phyloP scores from a whole-genome alignment of 208 protist species.

The Entamoeba moshkovskii region DNA sequence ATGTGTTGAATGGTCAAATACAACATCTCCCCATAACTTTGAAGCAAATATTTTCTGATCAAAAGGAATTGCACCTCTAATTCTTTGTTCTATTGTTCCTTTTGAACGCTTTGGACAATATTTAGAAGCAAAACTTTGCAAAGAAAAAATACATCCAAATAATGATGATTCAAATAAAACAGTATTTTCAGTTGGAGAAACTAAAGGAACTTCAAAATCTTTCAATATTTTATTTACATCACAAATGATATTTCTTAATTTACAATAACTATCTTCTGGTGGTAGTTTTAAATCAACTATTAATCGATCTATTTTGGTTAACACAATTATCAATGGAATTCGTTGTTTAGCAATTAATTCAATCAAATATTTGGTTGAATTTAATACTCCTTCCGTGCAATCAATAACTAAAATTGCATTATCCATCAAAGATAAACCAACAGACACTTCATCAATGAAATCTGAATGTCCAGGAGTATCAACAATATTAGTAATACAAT shows the following conservation, averaged over 20 bases:
- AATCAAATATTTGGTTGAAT: neutral
- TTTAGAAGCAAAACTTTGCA: neutral
- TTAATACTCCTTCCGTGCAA: neutral
- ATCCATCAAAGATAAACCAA: neutral
- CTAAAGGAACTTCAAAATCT: no score
- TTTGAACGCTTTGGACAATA: neutral
- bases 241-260: neutral
- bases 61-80: neutral
- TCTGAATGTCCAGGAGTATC: constrained; percentile 15
- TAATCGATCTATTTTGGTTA: constrained; percentile 12
- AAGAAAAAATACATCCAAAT: neutral
- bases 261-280: neutral
- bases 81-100: neutral
- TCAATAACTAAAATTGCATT: neutral
- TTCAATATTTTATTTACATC: neutral
- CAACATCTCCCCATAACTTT: neutral
- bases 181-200: neutral
- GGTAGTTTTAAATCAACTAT: neutral
- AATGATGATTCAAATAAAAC: neutral
- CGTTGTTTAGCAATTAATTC: neutral
- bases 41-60: neutral
- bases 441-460: neutral
- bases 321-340: neutral
- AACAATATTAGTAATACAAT: neutral
- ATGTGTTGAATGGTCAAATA: neutral